Evolutionary conservation across 2,329 filamentous ascomycete genomes (phyloP), one percentile per base, ranked within the genome.

Genomic region (Venturia pyrina): DNA sequence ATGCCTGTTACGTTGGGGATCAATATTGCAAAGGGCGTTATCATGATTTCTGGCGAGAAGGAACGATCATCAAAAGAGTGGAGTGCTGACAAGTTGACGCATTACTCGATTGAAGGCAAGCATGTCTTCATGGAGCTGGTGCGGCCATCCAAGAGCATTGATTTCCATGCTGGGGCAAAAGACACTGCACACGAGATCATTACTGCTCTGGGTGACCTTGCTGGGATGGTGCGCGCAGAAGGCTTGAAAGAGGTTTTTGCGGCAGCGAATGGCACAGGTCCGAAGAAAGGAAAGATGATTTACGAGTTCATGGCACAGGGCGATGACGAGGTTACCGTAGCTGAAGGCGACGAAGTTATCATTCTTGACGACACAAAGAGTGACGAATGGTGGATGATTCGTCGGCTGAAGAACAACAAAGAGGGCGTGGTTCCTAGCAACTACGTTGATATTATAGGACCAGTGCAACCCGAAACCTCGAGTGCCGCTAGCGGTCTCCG

Each of bases 311-410:
- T 91, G 86, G 95, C 95, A 0, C 93, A 98, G 75, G 93, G 93
- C 44, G 90, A 96, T 8, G 95, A 99, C 72, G 95, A 99, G 77
- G 93, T 99, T 61, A 96, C 91, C 0, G 95, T 99, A 60, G 87
- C 85, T 34, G 84, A 89, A 28, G 95, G 89, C 50, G 95, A 99
- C 73, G 93, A 99, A 73, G 93, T 99, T 50, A 80, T 96, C 56
- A 81, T 99, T 65, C 76, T 98, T 66, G 93, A 99, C 73, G 92
- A 97, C 73, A 86, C 82, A 43, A 95, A 93, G 78, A 97, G 93
- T 68, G 92, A 97, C 67, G 95, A 99, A 74, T 99, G 95, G 95
- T 98, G 95, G 93, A 92, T 95, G 81, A 91, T 99, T 44, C 86
- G 90, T 67, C 86, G 93, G 44, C 73, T 97, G 69, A 96, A 92